phyloP scores from a whole-genome alignment of 2,329 filamentous ascomycete species.

The Aspergillus aculeatus region DNA sequence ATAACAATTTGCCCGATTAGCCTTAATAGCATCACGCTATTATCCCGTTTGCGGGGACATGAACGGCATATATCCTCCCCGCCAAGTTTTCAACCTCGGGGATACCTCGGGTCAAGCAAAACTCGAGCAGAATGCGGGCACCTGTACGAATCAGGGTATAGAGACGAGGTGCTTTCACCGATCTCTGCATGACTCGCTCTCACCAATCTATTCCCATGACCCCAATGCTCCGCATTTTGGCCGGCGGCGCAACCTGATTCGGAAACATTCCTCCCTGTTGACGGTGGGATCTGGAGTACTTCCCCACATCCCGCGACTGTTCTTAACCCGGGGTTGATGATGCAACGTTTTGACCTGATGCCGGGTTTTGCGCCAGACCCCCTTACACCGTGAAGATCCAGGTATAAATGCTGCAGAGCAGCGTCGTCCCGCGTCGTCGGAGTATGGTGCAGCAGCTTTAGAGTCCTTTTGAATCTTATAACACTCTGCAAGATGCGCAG shows the following conservation, averaged over 20 bases:
- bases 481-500: slow-evolving; percentile 3
- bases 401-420: neutral
- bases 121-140: neutral
- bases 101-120: neutral
- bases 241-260: neutral
- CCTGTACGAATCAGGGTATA: neutral
- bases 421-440: neutral
- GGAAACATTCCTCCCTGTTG: neutral
- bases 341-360: neutral
- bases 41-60: neutral
- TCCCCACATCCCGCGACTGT: neutral
- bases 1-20: neutral
- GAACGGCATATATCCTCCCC: neutral
- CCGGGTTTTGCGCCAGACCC: neutral
- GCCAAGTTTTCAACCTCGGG: neutral
- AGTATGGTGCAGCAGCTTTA: neutral
- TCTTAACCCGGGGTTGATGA: neutral
- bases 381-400: neutral
- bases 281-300: neutral
- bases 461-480: neutral
- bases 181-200: neutral
- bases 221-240: slow-evolving; percentile 1
- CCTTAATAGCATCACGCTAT: neutral
- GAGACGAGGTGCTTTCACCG: neutral
- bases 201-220: neutral